These are phyloP conservation scores for Alternaria triticina DNA, from an alignment of 2,329 filamentous ascomycete genomes.

Conservation along the genomic window DNA sequence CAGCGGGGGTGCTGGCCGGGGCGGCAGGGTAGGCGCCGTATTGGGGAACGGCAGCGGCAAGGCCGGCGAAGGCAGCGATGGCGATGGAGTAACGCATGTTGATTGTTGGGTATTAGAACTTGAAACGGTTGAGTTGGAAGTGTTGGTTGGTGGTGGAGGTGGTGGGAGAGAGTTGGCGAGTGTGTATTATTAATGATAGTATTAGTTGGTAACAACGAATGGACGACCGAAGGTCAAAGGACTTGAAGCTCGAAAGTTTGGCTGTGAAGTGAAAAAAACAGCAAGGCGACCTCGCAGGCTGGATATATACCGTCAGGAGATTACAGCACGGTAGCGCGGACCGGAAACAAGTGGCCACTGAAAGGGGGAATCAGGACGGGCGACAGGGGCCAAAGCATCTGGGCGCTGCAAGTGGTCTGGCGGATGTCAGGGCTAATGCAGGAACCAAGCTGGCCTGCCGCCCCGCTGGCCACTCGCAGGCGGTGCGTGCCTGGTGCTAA, in stretches of 20 bases:
- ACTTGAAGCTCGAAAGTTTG: slow-evolving; percentile 47
- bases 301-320: slow-evolving; percentile 49
- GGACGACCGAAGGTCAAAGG: slow-evolving; percentile 51
- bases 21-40: slow-evolving; percentile 27
- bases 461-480: slow-evolving; percentile 32
- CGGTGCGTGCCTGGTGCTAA: slow-evolving; percentile 35
- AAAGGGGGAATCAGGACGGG: slow-evolving; percentile 36
- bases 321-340: slow-evolving; percentile 46
- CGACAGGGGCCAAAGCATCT: slow-evolving; percentile 34
- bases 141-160: slow-evolving; percentile 12
- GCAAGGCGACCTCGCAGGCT: slow-evolving; percentile 21
- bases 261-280: slow-evolving; percentile 44
- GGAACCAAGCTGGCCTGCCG: slow-evolving; percentile 42
- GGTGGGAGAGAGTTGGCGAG: slow-evolving; percentile 22
- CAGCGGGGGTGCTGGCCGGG: slow-evolving; percentile 15
- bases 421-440: slow-evolving; percentile 43
- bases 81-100: slow-evolving; percentile 50
- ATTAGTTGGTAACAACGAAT: slow-evolving; percentile 51
- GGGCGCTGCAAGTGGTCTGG: slow-evolving; percentile 38
- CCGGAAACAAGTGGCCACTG: slow-evolving; percentile 42
- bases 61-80: slow-evolving; percentile 41
- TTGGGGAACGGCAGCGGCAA: slow-evolving; percentile 40
- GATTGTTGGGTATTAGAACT: slow-evolving; percentile 42
- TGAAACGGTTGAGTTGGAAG: slow-evolving; percentile 29
- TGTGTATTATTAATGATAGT: slow-evolving; percentile 48